phyloP scores from a whole-genome alignment of 192 early-diverging fungal genomes.

The Haplosporangium gracile region DNA sequence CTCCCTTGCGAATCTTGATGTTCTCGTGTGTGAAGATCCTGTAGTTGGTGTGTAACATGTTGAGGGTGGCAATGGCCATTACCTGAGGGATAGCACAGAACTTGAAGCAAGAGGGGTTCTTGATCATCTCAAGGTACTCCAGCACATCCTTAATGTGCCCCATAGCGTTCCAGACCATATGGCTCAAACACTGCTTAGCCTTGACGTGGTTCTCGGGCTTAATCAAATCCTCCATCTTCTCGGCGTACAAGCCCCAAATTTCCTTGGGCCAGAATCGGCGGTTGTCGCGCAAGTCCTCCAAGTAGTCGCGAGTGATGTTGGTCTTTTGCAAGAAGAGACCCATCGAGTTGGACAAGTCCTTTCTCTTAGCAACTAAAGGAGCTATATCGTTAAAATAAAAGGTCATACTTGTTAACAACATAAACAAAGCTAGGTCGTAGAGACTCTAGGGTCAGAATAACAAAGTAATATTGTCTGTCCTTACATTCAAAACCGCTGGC shows the following conservation, averaged over 20 bases:
- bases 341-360: conserved; percentile 86
- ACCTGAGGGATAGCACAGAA: conserved; percentile 99
- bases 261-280: conserved; percentile 97
- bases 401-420: not conserved
- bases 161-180: conserved; percentile 90
- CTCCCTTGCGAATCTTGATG: conserved; percentile 95
- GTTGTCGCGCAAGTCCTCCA: conserved; percentile 90
- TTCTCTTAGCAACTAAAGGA: conserved; percentile 44
- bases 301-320: conserved; percentile 97
- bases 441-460: not conserved
- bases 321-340: conserved; percentile 98
- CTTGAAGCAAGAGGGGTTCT: conserved; percentile 86
- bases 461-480: conserved; percentile 55
- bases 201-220: conserved; percentile 73
- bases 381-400: conserved; percentile 4
- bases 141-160: conserved; percentile 88
- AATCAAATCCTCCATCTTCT: conserved; percentile 77
- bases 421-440: conserved; percentile 54
- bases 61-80: conserved; percentile 96
- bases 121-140: conserved; percentile 84
- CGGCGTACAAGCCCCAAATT: conserved; percentile 90
- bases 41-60: conserved; percentile 89
- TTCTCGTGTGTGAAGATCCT: conserved; percentile 77
- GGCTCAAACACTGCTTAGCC: conserved; percentile 87
- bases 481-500: conserved; percentile 85